These are phyloP conservation scores for Haematococcus lacustris DNA, from an alignment of 139 green algal species.

Conservation along the genomic window DNA sequence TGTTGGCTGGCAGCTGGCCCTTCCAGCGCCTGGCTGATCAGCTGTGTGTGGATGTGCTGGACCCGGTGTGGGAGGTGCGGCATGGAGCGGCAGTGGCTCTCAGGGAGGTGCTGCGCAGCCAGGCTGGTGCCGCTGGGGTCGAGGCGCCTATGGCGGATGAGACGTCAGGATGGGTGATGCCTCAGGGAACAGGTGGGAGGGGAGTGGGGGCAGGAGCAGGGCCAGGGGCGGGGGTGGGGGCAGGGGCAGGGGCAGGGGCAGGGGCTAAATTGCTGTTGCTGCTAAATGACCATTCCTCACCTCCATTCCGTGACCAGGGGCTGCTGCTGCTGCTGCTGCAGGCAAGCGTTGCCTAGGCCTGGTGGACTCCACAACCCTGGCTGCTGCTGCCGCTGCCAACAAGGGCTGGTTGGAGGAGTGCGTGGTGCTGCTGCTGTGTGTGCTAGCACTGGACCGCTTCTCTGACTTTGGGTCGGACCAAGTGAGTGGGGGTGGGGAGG, in stretches of 20 bases:
- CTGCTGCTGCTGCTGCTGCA: neutral
- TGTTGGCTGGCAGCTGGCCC: constrained; percentile 66
- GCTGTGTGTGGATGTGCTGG: constrained; percentile 65
- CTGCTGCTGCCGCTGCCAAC: constrained; percentile 47
- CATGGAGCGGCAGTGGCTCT: constrained; percentile 82
- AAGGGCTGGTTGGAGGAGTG: constrained; percentile 74
- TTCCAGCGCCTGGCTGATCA: constrained; percentile 74
- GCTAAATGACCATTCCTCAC: no score
- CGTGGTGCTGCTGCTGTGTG: constrained; percentile 72
- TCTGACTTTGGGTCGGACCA: constrained; percentile 90
- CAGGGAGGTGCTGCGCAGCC: constrained; percentile 65
- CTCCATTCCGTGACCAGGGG: no score
- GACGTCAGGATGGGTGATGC: constrained; percentile 31
- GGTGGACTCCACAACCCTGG: constrained; percentile 27
- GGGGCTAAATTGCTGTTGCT: no score
- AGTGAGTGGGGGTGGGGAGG: no score
- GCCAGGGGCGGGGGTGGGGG: no score
- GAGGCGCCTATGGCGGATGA: constrained; percentile 27
- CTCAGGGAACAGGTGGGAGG: constrained; percentile 27
- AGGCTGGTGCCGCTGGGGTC: constrained; percentile 49
- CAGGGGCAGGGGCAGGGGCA: no score
- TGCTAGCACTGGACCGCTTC: constrained; percentile 92
- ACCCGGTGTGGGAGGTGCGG: constrained; percentile 65
- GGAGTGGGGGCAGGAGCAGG: no score
- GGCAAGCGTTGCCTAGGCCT: constrained; percentile 27